Base-by-base conservation (phyloP, 148 eudicot species). In the Rhododendron simsii region DNA sequence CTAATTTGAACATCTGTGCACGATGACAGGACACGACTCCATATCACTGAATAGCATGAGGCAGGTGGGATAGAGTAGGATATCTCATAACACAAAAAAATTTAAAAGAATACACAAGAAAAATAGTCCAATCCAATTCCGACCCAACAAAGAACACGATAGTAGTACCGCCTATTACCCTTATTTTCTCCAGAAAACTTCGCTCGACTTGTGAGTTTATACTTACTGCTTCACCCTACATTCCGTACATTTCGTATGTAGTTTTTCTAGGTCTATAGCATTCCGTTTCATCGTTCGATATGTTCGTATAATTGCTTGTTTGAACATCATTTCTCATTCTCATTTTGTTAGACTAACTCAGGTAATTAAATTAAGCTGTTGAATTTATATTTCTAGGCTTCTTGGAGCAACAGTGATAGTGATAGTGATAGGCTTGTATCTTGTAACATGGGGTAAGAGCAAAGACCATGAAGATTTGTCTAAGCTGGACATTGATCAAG, bases 391-490 rank as follows among this genome's bases (percentile, higher is more conserved):
- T 77, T 87, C 63, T 85, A 91, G 93, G 88, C 83, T 91, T n/a
- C 4, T 86, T 53, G 94, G 94, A 88, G 89, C 91, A 20, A 6
- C 50, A 3, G 82, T 91, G 45, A 6, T 59, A 3, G 82, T 91
- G 45, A 92, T 92, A 6, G 94, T 92, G 55, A 18, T 81, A 15
- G 94, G 94, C 18, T 48, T 92, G 71, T 92, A 92, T 80, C 44
- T 91, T 12, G 92, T 91, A 15, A 39, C 90, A 74, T 89, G 92
- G 92, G 91, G 92, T 2, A 91, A 90, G 85, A 80, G 81, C 86
- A 88, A 86, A 47, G 94, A 92, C 73, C 28, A 87, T 18, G 76
- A 67, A 81, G 39, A 50, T 81, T 41, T 33, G 6, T 77, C 86
- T 37, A 85, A 87, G 14, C 10, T n/a, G 14, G 55, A 23, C 26